Conservation (phyloP, 805 yeast genomes). For the Pichia membranifaciens region DNA sequence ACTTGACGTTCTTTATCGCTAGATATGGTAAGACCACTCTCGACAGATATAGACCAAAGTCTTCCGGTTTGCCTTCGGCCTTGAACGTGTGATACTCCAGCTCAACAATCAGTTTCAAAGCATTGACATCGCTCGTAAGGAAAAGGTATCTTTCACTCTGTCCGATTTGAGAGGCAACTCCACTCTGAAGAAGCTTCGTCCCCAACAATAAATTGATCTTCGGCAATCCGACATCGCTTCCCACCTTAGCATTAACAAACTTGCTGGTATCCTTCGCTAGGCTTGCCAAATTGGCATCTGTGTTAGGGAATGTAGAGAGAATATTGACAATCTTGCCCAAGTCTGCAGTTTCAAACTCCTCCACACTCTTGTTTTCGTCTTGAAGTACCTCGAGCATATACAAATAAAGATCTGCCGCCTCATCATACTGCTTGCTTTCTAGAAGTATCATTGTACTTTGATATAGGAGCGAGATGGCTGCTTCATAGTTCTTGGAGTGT, state of each 20-base stretch:
- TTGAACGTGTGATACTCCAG: conserved; percentile 32
- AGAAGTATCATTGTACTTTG: conserved; percentile 66
- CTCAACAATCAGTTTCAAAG: conserved; percentile 24
- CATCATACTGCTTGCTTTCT: conserved; percentile 67
- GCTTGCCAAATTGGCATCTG: conserved; percentile 59
- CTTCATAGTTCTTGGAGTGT: conserved; percentile 55
- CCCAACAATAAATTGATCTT: conserved; percentile 73
- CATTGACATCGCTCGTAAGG: conserved; percentile 19
- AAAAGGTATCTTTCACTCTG: conserved; percentile 27
- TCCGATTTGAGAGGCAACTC: conserved; percentile 21
- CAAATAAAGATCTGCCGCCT: conserved; percentile 69
- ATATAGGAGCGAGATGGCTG: conserved; percentile 69
- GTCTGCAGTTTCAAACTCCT: conserved; percentile 22
- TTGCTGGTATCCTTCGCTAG: conserved; percentile 58
- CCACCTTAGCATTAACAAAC: conserved; percentile 55
- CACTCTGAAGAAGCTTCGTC: conserved; percentile 43
- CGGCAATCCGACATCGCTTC: conserved; percentile 62
- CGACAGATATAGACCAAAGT: conserved; percentile 23
- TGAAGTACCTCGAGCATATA: conserved; percentile 70
- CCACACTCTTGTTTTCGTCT: conserved; percentile 35
- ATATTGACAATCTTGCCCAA: conserved; percentile 38
- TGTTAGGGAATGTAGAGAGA: conserved; percentile 37
- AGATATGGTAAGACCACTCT: conserved; percentile 75
- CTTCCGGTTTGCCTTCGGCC: conserved; percentile 31
- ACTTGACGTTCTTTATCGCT: conserved; percentile 58